A percentile compares a stretch with the other conserved stretches of the same genome.
Evolutionary conservation across 306 rosid genomes (phyloP).

Genomic region (Cucurbita pepo): DNA sequence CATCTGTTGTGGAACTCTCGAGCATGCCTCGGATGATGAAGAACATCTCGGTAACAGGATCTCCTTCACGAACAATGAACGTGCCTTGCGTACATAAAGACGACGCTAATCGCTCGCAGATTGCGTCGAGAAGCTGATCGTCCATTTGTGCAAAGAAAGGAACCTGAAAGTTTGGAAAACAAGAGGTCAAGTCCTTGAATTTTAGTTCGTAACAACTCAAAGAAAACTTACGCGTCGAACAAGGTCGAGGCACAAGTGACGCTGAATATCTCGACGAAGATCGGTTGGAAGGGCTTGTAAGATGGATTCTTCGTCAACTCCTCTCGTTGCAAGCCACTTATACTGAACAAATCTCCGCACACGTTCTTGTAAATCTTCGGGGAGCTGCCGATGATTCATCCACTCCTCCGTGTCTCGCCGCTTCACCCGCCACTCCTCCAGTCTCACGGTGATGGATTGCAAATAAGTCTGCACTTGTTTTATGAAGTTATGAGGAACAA

Average conservation of each 20-base stretch:
- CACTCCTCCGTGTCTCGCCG: constrained; percentile 87
- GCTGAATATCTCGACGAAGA: constrained; percentile 76
- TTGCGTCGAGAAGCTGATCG: constrained; percentile 70
- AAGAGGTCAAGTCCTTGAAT: background rate
- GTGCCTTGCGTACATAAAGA: constrained; percentile 68
- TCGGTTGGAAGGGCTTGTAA: constrained; percentile 52
- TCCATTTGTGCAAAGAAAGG: constrained; percentile 95
- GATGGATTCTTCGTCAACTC: constrained; percentile 77
- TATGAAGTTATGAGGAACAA: background rate
- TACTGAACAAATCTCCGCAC: constrained; percentile 65
- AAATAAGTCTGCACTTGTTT: constrained; percentile 51
- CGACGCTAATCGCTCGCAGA: constrained; percentile 69
- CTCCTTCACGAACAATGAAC: constrained; percentile 77
- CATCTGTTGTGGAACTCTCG: constrained; percentile 88
- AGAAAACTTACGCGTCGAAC: constrained; percentile 57
- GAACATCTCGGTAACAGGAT: constrained; percentile 84
- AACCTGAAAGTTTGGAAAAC: constrained; percentile 29
- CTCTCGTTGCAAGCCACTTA: constrained; percentile 90
- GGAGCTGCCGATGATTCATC: constrained; percentile 91
- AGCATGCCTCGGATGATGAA: constrained; percentile 75
- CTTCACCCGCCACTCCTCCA: constrained; percentile 93
- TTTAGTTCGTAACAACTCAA: no score
- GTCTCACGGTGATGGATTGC: constrained; percentile 81
- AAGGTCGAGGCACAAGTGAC: constrained; percentile 80
- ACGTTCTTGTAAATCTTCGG: constrained; percentile 48